These are phyloP conservation scores for Capsicum baccatum DNA, from an alignment of 257 asterid species.

Conservation along the genomic window DNA sequence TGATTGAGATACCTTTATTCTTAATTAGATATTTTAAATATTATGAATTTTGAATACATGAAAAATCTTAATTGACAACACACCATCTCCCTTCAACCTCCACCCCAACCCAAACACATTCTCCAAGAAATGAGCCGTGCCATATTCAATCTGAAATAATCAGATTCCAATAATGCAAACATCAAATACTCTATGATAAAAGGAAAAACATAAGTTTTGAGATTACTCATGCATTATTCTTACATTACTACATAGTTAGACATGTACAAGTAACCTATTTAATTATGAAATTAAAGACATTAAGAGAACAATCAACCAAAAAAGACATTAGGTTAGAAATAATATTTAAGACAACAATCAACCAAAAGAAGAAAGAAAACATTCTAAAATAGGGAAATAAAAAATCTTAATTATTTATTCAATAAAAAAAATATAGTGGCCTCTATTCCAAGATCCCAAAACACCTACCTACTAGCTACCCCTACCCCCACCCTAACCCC, in stretches of 20 bases:
- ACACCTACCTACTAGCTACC: neutral
- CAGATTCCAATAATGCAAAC: no score
- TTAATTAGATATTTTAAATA: no score
- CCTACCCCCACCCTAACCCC: neutral
- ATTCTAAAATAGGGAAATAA: neutral
- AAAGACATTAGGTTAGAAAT: neutral
- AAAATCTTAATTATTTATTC: neutral
- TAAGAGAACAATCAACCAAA: slow-evolving; percentile 3
- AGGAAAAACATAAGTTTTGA: neutral
- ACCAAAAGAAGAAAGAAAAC: neutral
- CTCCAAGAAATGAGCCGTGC: no score
- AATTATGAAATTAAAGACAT: neutral
- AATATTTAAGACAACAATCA: slow-evolving; percentile 4
- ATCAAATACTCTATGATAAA: no score
- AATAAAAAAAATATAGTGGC: neutral
- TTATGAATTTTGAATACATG: no score
- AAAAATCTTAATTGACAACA: no score
- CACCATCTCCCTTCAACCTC: no score
- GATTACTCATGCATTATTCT: neutral
- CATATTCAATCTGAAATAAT: no score
- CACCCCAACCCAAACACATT: no score
- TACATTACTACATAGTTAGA: no score
- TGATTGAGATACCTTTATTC: no score
- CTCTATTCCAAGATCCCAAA: slow-evolving; percentile 25
- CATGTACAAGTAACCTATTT: no score